phyloP scores from a whole-genome alignment of 2,329 filamentous ascomycete genomes.

The Apiospora saccharicola region DNA sequence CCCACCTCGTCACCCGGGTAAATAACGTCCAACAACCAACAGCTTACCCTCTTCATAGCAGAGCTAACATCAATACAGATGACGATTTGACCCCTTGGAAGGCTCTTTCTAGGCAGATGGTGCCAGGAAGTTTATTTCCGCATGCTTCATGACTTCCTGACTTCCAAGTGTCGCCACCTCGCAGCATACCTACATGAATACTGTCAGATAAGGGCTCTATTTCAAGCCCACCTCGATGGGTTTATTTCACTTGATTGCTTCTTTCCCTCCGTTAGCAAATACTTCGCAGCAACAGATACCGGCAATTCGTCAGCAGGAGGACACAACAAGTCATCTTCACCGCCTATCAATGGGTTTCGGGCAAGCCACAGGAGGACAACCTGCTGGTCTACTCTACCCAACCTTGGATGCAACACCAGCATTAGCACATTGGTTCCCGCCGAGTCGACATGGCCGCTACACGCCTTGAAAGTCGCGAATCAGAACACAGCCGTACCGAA shows the following conservation, averaged over 20 bases:
- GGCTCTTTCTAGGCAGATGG: too few relatives aligned
- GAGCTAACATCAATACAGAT: not conserved
- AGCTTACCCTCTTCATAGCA: not conserved
- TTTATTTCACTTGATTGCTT: too few relatives aligned
- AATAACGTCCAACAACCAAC: not conserved
- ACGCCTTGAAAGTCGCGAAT: not conserved
- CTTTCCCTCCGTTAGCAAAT: too few relatives aligned
- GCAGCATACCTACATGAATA: too few relatives aligned
- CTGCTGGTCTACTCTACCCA: not conserved
- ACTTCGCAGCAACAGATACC: not conserved
- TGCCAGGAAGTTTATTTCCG: too few relatives aligned
- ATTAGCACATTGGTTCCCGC: too few relatives aligned
- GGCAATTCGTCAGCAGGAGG: not conserved
- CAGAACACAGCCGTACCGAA: not conserved
- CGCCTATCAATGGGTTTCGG: not conserved
- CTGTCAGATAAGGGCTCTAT: too few relatives aligned
- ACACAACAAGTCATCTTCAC: not conserved
- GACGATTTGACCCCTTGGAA: too few relatives aligned
- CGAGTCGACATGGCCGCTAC: not conserved
- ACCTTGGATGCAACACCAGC: not conserved
- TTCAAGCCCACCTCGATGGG: too few relatives aligned
- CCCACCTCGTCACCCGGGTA: not conserved
- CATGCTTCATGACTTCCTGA: too few relatives aligned
- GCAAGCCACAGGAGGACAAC: not conserved
- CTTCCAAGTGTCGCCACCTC: too few relatives aligned